Base-by-base conservation (phyloP, 352 stramenopile species). In the Phytophthora litchii region DNA sequence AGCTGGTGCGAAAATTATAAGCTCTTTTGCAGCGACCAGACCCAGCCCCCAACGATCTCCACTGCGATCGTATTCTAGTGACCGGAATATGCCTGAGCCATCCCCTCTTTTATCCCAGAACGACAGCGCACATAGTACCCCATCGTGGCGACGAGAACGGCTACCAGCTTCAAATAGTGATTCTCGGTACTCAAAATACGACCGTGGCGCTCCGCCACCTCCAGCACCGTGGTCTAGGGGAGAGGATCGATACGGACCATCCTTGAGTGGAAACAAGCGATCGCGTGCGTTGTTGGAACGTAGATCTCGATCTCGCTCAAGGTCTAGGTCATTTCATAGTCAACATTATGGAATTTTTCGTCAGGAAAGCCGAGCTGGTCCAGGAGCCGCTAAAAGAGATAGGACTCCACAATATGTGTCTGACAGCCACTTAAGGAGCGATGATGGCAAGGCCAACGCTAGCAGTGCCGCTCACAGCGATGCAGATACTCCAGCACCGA, bases 1-100 rank as follows among this genome's bases (percentile, higher is more conserved):
- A 43, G 72, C 76, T n/a, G 76, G 76, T 32, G 56, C 70, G 11
- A 59, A 59, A 6, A 58, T 86, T 36, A 65, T 40, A 34, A 42
- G 59, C 13, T 72, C 54, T 27, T 76, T 61, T n/a, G 31, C 61
- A 32, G 46, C 40, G 13, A 9, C 20, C 3, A 31, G 27, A 21
- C 13, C 29, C n/a, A 47, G 27, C 6, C 45, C 25, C 13, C 60
- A 66, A 6, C 9, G 4, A 21, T 44, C 35, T 0, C 61, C 71
- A 34, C 42, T 40, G 25, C 58, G 71, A 21, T 83, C 76, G 21
- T 64, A 17, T 23, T 82, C 75, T 12, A 81, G 17, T n/a, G 76
- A 83, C 7, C 44, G 64, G 41, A 65, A 11, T 60, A 21, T 21
- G 9, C 57, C 58, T 6, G 54, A 61, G 12, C 25, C 56, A 46